phyloP scores from a whole-genome alignment of 495 filamentous ascomycete species.

The Polyplosphaeria fusca region DNA sequence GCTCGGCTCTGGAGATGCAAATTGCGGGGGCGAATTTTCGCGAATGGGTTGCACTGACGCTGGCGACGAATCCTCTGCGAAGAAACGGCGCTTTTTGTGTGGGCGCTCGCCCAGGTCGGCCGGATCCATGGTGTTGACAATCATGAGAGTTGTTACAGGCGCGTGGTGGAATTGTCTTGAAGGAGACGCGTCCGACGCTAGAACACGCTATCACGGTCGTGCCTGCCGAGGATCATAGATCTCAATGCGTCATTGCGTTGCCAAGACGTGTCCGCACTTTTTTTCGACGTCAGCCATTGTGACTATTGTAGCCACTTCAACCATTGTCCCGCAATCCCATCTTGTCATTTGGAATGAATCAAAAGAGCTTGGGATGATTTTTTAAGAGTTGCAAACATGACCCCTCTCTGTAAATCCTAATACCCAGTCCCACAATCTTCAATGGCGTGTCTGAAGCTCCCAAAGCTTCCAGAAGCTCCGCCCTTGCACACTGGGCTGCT shows the following conservation, averaged over 20 bases:
- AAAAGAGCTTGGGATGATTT: no score
- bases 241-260: slow-evolving; percentile 11
- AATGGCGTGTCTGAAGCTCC: slow-evolving; percentile 12
- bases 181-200: slow-evolving; percentile 6
- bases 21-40: slow-evolving; percentile 21
- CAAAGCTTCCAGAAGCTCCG: slow-evolving; percentile 4
- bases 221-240: slow-evolving; percentile 9
- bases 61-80: slow-evolving; percentile 54
- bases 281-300: neutral
- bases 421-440: slow-evolving; percentile 4
- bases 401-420: no score
- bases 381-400: no score
- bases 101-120: slow-evolving; percentile 57
- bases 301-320: no score
- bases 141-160: neutral
- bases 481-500: no score
- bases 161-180: neutral
- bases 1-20: slow-evolving; percentile 20
- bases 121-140: slow-evolving; percentile 47
- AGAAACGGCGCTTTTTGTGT: slow-evolving; percentile 78
- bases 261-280: neutral
- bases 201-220: slow-evolving; percentile 28
- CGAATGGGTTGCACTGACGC: slow-evolving; percentile 14
- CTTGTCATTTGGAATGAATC: no score
- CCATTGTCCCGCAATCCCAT: no score